phyloP scores from a whole-genome alignment of 169 alveolate species.

The Plasmodium gallinaceum region DNA sequence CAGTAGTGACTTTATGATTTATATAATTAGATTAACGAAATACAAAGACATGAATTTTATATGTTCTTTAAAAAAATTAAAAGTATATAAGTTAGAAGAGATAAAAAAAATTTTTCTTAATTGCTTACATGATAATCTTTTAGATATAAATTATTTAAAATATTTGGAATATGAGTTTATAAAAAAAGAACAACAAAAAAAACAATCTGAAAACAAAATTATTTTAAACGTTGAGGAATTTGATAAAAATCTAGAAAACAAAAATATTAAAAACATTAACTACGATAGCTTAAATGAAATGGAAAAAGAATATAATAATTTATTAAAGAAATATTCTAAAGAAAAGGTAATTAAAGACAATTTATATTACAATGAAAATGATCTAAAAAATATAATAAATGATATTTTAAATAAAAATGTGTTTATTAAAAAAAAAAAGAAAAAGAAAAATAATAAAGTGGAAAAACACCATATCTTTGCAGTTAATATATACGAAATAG shows the following conservation, averaged over 20 bases:
- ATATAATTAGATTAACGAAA: slow-evolving; percentile 41
- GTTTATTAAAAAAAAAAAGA: not conserved
- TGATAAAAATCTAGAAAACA: not conserved
- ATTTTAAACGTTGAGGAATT: not conserved
- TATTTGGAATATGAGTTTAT: slow-evolving; percentile 28
- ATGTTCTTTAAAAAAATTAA: slow-evolving; percentile 58
- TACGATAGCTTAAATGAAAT: slow-evolving; percentile 10
- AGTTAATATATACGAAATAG: slow-evolving; percentile 31
- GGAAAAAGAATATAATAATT: slow-evolving; percentile 30
- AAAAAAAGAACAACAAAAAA: not conserved
- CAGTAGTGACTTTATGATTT: slow-evolving; percentile 50
- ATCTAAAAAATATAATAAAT: slow-evolving; percentile 30
- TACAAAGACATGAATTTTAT: slow-evolving; percentile 42
- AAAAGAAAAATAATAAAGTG: not conserved
- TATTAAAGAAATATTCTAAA: slow-evolving; percentile 13
- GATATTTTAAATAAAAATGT: slow-evolving; percentile 31
- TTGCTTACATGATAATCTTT: slow-evolving; percentile 37
- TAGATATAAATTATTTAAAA: slow-evolving; percentile 24
- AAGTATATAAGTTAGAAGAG: slow-evolving; percentile 10
- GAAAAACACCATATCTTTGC: not conserved
- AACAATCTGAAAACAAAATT: not conserved
- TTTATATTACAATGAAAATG: slow-evolving; percentile 7
- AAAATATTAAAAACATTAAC: not conserved
- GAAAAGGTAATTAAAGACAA: not conserved
- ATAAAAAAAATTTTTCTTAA: slow-evolving; percentile 36